Evolutionary conservation across 768 basidiomycete species (phyloP), one percentile per base, ranked within the genome.

Genomic region (Kwoniella europaea): DNA sequence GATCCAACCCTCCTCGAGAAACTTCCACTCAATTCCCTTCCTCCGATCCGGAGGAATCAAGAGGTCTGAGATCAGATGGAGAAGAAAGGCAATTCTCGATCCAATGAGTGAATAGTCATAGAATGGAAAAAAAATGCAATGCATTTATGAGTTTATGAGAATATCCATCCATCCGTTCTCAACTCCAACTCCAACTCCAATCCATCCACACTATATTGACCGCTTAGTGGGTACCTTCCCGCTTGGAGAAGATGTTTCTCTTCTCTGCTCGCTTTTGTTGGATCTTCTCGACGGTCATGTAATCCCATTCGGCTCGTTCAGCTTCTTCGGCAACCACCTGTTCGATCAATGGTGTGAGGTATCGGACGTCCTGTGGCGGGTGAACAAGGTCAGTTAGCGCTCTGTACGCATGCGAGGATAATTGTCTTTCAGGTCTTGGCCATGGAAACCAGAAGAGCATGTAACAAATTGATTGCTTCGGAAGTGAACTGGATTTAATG

Each of bases 241-340:
- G 65, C 57, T 67, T 60, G 35, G 67, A 54, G 65, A 70, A 66
- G 63, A 72, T 69, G 58, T 63, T 63, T 61, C 69, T 67, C 66
- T 73, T 64, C 20, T 63, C 69, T 67, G 71, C 64, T 67, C 71
- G 75, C 68, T 90, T 91, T 86, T 70, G 63, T 56, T 59, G 63
- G 56, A 70, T 56, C 53, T 88, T 88, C 81, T 87, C 85, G 57
- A 96, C 89, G 24, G 86, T 85, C 82, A 92, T 85, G 69, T 86
- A 90, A 86, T 98, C 94, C 92, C 92, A 97, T 68, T 86, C 86
- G 43, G 77, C 82, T 77, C 94, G 88, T 87, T 98, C 96, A 35
- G 86, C 83, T 52, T 91, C 87, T 85, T 98, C 95, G 74, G 86
- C 87, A 76, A 86, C 85, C 72, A 96, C 91, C 54, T 90, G 88